phyloP scores from a whole-genome alignment of 176 grass and related monocot genomes.

The Leersia perrieri region DNA sequence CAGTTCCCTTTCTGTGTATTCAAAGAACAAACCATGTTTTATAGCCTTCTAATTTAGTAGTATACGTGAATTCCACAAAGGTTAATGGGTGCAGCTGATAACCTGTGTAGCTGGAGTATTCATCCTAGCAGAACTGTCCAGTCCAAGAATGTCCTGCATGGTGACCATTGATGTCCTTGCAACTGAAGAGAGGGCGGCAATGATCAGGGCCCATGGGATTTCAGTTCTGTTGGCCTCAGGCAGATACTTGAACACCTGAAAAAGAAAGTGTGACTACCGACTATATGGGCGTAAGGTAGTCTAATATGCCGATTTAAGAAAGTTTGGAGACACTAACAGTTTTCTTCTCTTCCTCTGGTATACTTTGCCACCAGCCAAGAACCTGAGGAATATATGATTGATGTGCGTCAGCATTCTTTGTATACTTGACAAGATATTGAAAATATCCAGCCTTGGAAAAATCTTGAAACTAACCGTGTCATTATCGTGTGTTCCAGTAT shows the following conservation, averaged over 20 bases:
- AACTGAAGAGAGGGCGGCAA: slow-evolving; percentile 61
- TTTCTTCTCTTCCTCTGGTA: slow-evolving; percentile 66
- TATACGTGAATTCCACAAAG: background rate
- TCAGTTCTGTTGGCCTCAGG: slow-evolving; percentile 33
- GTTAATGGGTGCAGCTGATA: background rate
- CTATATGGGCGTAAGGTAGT: background rate
- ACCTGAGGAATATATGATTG: slow-evolving; percentile 39
- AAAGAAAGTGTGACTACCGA: background rate
- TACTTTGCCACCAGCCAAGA: slow-evolving; percentile 77
- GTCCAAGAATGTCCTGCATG: slow-evolving; percentile 84
- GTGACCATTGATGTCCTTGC: slow-evolving; percentile 70
- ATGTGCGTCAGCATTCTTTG: background rate
- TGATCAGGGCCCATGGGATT: slow-evolving; percentile 70
- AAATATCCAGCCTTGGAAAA: background rate
- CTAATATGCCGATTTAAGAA: background rate
- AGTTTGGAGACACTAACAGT: slow-evolving; percentile 44
- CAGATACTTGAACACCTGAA: slow-evolving; percentile 74
- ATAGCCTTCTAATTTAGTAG: background rate
- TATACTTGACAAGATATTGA: background rate
- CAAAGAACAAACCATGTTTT: slow-evolving; percentile 20
- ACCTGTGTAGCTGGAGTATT: slow-evolving; percentile 93
- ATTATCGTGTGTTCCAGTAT: slow-evolving; percentile 97
- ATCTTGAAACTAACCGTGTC: slow-evolving; percentile 62
- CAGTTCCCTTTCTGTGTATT: slow-evolving; percentile 73
- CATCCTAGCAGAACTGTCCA: slow-evolving; percentile 76